phyloP scores from a whole-genome alignment of 345 rosid species.

The Citropsis articulata region DNA sequence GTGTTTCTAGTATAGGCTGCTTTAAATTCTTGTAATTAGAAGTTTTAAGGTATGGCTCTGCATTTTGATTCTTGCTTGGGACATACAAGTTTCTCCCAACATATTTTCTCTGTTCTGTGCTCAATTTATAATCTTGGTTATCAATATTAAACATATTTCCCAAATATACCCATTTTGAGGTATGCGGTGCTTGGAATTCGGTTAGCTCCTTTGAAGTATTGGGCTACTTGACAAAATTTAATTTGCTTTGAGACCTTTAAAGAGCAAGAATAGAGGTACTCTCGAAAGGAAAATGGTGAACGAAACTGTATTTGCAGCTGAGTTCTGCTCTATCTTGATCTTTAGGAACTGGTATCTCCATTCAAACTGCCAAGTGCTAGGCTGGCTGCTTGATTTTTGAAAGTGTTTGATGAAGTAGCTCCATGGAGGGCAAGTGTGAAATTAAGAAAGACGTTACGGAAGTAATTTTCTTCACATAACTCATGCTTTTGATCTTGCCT shows the following conservation, averaged over 20 bases:
- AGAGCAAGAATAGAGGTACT: not conserved
- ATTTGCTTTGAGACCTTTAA: not conserved
- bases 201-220: not conserved
- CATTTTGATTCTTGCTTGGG: not conserved
- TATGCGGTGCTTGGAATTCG: not conserved
- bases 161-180: no score
- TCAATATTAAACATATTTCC: not conserved
- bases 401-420: not conserved
- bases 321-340: not conserved
- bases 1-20: not conserved
- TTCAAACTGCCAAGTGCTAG: not conserved
- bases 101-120: not conserved
- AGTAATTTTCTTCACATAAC: conserved; percentile 20
- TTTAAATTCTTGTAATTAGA: not conserved
- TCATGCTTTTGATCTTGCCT: not conserved
- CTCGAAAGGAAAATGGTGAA: not conserved
- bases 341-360: not conserved
- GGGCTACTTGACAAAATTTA: not conserved
- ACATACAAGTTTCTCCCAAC: not conserved
- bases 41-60: no score
- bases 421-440: conserved; percentile 33
- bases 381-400: not conserved
- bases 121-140: not conserved
- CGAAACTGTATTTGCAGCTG: not conserved
- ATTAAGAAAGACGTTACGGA: conserved; percentile 64